phyloP scores from a whole-genome alignment of 441 rosid species.

The Adansonia gregorii region DNA sequence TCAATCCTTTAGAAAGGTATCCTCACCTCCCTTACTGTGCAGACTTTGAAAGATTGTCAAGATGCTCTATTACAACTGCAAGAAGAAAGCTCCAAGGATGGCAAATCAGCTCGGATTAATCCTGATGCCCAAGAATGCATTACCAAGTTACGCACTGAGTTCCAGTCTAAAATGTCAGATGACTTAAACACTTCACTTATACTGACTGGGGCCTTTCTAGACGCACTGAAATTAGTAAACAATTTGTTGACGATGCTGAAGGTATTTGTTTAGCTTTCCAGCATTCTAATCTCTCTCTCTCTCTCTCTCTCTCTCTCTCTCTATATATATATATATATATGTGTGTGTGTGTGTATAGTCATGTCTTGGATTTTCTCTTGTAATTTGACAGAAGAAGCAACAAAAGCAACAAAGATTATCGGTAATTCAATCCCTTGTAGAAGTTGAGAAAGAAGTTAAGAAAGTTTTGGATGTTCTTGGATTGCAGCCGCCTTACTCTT shows the following conservation, averaged over 20 bases:
- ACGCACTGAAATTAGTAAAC: slow-evolving; percentile 75
- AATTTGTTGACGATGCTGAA: slow-evolving; percentile 56
- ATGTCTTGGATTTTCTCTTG: background rate
- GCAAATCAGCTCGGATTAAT: slow-evolving; percentile 41
- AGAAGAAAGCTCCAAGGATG: slow-evolving; percentile 48
- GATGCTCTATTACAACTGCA: slow-evolving; percentile 54
- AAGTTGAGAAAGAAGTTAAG: slow-evolving; percentile 61
- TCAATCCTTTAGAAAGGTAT: background rate
- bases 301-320: background rate
- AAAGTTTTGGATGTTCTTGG: slow-evolving; percentile 65
- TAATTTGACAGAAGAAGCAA: slow-evolving; percentile 64
- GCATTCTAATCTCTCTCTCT: background rate
- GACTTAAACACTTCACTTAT: slow-evolving; percentile 77
- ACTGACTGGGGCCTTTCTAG: slow-evolving; percentile 79
- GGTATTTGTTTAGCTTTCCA: slow-evolving; percentile 41
- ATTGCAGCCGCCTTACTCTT: slow-evolving; percentile 53
- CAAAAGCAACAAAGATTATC: slow-evolving; percentile 63
- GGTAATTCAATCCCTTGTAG: slow-evolving; percentile 56
- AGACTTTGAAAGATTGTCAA: slow-evolving; percentile 84
- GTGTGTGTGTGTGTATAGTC: background rate
- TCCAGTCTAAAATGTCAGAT: slow-evolving; percentile 73
- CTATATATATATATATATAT: background rate
- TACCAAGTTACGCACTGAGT: slow-evolving; percentile 53
- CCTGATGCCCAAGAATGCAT: slow-evolving; percentile 62
- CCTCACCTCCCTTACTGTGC: slow-evolving; percentile 9